Evolutionary conservation across 768 basidiomycete species (phyloP).

Genomic region (Hydnum rufescens): DNA sequence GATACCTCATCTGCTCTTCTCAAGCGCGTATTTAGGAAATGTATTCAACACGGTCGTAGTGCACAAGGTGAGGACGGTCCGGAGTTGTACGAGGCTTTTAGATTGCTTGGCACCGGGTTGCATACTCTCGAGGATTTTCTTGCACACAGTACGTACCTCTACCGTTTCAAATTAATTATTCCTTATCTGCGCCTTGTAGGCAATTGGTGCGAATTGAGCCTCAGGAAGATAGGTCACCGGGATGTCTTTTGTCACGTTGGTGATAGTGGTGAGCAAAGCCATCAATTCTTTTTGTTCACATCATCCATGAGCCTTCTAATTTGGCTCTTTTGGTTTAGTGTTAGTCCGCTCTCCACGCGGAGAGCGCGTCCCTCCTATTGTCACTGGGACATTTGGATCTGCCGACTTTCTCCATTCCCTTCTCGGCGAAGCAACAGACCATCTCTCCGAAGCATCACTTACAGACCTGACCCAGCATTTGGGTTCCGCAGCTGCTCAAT

Average conservation of each 20-base stretch:
- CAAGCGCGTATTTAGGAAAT: constrained; percentile 49
- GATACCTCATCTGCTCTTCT: constrained; percentile 71
- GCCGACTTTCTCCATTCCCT: constrained; percentile 65
- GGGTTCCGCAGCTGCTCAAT: constrained; percentile 17
- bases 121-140: constrained; percentile 57
- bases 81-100: constrained; percentile 60
- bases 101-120: constrained; percentile 52
- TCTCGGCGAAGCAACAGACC: constrained; percentile 48
- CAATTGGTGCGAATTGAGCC: constrained; percentile 60
- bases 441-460: constrained; percentile 40
- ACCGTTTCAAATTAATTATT: constrained; percentile 8
- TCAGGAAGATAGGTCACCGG: constrained; percentile 50
- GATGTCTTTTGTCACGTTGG: constrained; percentile 81
- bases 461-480: constrained; percentile 37
- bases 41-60: constrained; percentile 58
- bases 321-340: too few species aligned
- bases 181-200: constrained; percentile 7
- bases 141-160: constrained; percentile 34
- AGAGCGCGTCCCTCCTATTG: constrained; percentile 55
- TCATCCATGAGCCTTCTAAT: neutral
- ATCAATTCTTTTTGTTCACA: neutral
- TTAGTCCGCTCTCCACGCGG: constrained; percentile 58
- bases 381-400: constrained; percentile 66
- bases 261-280: constrained; percentile 22
- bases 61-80: constrained; percentile 38